Base-by-base conservation (phyloP, 2,329 filamentous ascomycete species). In the Dryadomyces quercivorus region DNA sequence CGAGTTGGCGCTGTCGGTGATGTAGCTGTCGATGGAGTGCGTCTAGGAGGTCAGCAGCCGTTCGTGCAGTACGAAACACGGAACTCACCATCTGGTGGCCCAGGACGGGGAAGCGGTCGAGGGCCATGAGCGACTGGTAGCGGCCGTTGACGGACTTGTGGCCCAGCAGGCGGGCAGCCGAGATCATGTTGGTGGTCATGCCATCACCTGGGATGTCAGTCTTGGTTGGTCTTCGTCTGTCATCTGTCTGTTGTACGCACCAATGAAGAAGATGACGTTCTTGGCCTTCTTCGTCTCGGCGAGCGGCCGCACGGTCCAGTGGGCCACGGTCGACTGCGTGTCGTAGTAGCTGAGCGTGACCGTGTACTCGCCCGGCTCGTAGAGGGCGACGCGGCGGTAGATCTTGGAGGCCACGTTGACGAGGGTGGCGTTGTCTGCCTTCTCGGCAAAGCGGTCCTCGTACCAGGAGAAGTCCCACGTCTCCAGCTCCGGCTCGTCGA, bases 1-100 rank as follows among this genome's bases (percentile, higher is more conserved):
- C 5, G 85, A 89, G 71, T 93, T 93, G 69, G 88, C 88, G 57
- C 84, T 88, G 67, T 93, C 88, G 42, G 88, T 93, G 65, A 93
- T 92, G 75, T 87, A 92, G 51, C 76, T 82, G 70, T 92, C 87
- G 64, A 93, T 81, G 1, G 86, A 91, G 69, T 92, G 87, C 12
- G 88, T 91, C 36, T 40, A 8, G 12, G 12, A 4, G 12, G 36
- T 40, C 16, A 31, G 26, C 7, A 22, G n/a, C n/a, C n/a, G n/a
- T n/a, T n/a, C n/a, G n/a, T n/a, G n/a, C n/a, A n/a, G n/a, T n/a
- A n/a, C n/a, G n/a, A n/a, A n/a, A n/a, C n/a, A n/a, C n/a, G n/a
- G n/a, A n/a, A 40, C 36, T 40, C 36, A 40, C 36, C 84, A 93
- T 92, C 70, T 92, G 88, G 67, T 94, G 88, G 20, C 88, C 88